A percentile compares a stretch with the other conserved stretches of the same genome.
phyloP scores from a whole-genome alignment of 2,329 filamentous ascomycete species.

The Tolypocladium inflatum region DNA sequence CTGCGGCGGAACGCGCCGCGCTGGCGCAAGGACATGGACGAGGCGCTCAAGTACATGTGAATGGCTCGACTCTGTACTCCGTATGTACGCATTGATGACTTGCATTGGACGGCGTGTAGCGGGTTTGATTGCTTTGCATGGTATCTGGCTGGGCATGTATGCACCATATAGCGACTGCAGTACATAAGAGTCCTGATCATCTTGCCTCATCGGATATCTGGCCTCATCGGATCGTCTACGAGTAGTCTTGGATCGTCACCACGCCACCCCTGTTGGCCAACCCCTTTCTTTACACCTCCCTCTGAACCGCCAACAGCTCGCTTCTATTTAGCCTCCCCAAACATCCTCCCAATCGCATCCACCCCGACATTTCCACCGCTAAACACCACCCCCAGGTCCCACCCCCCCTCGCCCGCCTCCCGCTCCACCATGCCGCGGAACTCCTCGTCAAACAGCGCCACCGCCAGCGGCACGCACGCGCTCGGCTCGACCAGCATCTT shows the following conservation, averaged over 20 bases:
- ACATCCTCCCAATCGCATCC: slow-evolving; percentile 42
- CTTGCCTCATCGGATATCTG: not conserved
- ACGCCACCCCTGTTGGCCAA: not conserved
- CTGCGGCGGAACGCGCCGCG: slow-evolving; percentile 50
- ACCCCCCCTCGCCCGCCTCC: slow-evolving; percentile 63
- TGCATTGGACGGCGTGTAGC: not conserved
- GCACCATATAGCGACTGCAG: not conserved
- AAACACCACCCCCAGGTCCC: slow-evolving; percentile 56
- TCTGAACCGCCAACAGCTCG: not conserved
- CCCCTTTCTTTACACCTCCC: not conserved
- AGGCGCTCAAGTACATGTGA: slow-evolving; percentile 21
- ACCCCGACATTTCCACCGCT: slow-evolving; percentile 52
- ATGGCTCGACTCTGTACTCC: not conserved
- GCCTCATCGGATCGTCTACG: not conserved
- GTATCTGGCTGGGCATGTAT: not conserved
- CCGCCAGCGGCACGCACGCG: slow-evolving; percentile 74
- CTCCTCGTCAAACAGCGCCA: slow-evolving; percentile 75
- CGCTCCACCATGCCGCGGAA: slow-evolving; percentile 62
- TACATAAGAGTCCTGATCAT: not conserved
- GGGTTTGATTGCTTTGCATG: not conserved
- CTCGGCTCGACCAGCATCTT: slow-evolving; percentile 90
- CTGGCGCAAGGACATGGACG: slow-evolving; percentile 58
- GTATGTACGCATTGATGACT: not conserved
- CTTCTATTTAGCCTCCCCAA: slow-evolving; percentile 13
- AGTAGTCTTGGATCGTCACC: not conserved